phyloP scores from a whole-genome alignment of 2,329 filamentous ascomycete species.

The Orbilia javanica region DNA sequence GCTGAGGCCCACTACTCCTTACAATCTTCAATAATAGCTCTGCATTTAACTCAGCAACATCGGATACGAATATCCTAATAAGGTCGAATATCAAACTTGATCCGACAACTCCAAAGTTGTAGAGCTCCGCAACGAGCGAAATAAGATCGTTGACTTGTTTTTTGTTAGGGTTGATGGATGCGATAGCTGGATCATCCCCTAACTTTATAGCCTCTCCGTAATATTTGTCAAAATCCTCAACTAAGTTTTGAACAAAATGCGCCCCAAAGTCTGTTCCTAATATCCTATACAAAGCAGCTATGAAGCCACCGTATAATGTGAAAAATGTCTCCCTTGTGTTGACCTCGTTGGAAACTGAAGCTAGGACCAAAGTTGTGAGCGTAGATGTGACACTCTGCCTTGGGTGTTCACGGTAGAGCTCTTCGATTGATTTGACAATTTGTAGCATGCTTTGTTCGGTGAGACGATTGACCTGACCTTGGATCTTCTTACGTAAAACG shows the following conservation, averaged over 20 bases:
- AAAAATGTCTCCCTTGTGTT: conserved; percentile 87
- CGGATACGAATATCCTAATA: conserved; percentile 79
- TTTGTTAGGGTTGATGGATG: conserved; percentile 37
- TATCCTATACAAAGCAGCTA: conserved; percentile 86
- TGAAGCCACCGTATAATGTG: conserved; percentile 89
- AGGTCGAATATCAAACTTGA: conserved; percentile 91
- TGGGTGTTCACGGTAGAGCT: conserved; percentile 83
- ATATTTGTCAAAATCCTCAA: conserved; percentile 77
- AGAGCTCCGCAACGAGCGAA: conserved; percentile 85
- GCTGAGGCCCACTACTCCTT: conserved; percentile 81
- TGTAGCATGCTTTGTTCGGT: conserved; percentile 90
- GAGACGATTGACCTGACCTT: conserved; percentile 90
- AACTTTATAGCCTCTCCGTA: conserved; percentile 29
- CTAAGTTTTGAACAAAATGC: conserved; percentile 81
- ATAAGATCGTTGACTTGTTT: conserved; percentile 75
- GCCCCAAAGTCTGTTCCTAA: conserved; percentile 91
- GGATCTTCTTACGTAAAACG: conserved; percentile 78
- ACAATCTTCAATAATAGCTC: conserved; percentile 88
- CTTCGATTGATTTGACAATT: conserved; percentile 84
- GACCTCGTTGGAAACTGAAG: conserved; percentile 82
- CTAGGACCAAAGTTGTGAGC: conserved; percentile 80
- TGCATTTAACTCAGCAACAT: conserved; percentile 85
- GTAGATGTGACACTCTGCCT: conserved; percentile 89
- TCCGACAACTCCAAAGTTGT: conserved; percentile 89
- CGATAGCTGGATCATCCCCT: neutral